Base-by-base conservation (phyloP, 306 rosid species). In the Albizia julibrissin region DNA sequence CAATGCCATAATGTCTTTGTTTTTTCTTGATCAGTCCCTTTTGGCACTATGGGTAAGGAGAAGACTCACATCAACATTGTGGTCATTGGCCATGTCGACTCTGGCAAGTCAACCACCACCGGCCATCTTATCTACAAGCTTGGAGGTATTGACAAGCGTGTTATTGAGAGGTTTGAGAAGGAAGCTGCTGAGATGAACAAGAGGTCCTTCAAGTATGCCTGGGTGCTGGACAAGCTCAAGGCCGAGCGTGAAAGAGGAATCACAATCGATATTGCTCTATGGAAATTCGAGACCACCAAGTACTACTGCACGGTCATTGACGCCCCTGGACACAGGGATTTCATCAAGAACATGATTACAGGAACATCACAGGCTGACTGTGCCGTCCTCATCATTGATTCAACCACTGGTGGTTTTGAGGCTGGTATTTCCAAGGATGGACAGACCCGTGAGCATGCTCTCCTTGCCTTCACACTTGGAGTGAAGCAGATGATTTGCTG, bases 111-210 rank as follows among this genome's bases (percentile, higher is more conserved):
- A 4, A 94, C 98, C 27, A 94, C 98, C 27, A 94, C 98, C 0
- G 98, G 98, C 0, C 98, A 94, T 65, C 77, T 94, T 81, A 94
- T 92, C 78, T 94, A 94, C 91, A 94, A 94, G 94, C 95, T 94
- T 69, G 98, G 98, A 43, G 98, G 98, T 6, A 94, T 94, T 33
- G 98, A 94, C 89, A 94, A 92, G 90, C 98, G 97, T 91, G 98
- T 94, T 6, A 94, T 94, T 4, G 97, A 94, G 81, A 89, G 97
- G 73, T 94, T 94, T 2, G 98, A 94, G 91, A 94, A 92, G 40
- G 97, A 94, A 85, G 98, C 98, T 74, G 91, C 97, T 68, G 98
- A 92, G 92, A 94, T 94, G 98, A 94, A 94, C 93, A 94, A 94
- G 89, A 79, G 98, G 52, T 94, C 98, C 0, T 94, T 94, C 93